Conservation (phyloP, 208 protist genomes). For the Trypanosoma avium region DNA sequence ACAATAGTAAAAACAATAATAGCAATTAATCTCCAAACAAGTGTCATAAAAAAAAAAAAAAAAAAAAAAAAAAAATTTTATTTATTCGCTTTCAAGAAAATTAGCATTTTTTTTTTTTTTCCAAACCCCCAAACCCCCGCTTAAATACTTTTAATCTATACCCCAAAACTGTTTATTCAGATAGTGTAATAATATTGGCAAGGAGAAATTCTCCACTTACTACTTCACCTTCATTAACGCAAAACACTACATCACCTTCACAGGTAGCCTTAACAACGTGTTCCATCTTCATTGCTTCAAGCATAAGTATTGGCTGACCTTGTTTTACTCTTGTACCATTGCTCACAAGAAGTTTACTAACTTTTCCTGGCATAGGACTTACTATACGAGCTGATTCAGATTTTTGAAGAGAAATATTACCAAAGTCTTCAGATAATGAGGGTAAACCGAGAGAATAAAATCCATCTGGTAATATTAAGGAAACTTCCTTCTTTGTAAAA, state of each 20-base stretch:
- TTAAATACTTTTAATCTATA: not conserved
- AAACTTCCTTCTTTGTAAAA: slow-evolving; percentile 21
- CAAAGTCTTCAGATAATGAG: slow-evolving; percentile 38
- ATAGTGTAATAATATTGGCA: slow-evolving; percentile 21
- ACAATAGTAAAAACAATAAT: slow-evolving; percentile 3
- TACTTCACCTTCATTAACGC: slow-evolving; percentile 45
- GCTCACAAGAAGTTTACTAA: slow-evolving; percentile 80
- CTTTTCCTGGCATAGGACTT: slow-evolving; percentile 93
- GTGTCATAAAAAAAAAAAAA: not conserved
- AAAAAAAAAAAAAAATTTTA: slow-evolving; percentile 13
- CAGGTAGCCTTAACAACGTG: slow-evolving; percentile 61
- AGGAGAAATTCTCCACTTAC: slow-evolving; percentile 34
- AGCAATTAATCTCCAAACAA: not conserved
- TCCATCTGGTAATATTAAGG: slow-evolving; percentile 22
- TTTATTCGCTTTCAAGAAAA: too few relatives aligned
- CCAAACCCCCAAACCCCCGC: not conserved
- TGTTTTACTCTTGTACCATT: slow-evolving; percentile 80
- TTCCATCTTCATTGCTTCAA: slow-evolving; percentile 98
- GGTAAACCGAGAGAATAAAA: slow-evolving; percentile 23
- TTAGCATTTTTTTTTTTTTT: not conserved
- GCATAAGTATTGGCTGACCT: slow-evolving; percentile 83
- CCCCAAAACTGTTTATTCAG: not conserved
- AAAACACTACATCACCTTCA: slow-evolving; percentile 50
- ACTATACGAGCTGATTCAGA: slow-evolving; percentile 76
- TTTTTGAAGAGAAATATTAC: slow-evolving; percentile 42